Base-by-base conservation (phyloP, 345 rosid genomes). In the Geranium rotundifolium region DNA sequence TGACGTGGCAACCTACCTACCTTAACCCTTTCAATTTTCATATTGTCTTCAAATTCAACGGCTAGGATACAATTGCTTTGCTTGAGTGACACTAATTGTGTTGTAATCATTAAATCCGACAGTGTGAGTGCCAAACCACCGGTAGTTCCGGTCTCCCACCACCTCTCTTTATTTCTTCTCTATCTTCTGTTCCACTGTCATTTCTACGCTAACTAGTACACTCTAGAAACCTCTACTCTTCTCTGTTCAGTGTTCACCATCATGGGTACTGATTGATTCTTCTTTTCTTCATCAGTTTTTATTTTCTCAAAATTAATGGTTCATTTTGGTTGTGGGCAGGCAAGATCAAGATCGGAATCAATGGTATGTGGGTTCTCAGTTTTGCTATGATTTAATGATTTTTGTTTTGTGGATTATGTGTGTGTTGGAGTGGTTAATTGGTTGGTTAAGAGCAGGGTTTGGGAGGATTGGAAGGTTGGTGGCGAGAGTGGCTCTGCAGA, bases 341-440 rank as follows among this genome's bases (percentile, higher is more conserved):
- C 17, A 29, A 60, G 63, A 31, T 60, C 63, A 60, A 60, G 63
- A 60, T 60, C 63, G 63, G 63, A 29, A 60, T 60, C 52, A 60
- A 60, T 34, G 63, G 63, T 60, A 60, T n/a, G n/a, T 20, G 31
- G 19, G 4, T 20, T 2, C 14, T 14, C 0, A 29, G 6, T n/a
- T 60, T 34, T 31, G 3, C 17, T 14, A 1, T 30, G 14, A 29
- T 14, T 41, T 60, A 7, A 31, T 60, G 19, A 18, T 8, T 60
- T 60, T 60, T 20, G 15, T 59, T 15, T 17, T 29, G 49, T 18
- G 19, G 41, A n/a, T 29, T 2, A 10, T n/a, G n/a, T 34, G 63
- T 17, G 63, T 29, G 30, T 16, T 29, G 16, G 50, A 41, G 50
- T 8, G 41, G 8, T 34, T 34, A 8, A 34, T 34, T 41, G 50